A percentile compares a stretch with the other conserved stretches of the same genome.
Conservation (phyloP, 2,329 filamentous ascomycete species). For the Albifimbria verrucaria region DNA sequence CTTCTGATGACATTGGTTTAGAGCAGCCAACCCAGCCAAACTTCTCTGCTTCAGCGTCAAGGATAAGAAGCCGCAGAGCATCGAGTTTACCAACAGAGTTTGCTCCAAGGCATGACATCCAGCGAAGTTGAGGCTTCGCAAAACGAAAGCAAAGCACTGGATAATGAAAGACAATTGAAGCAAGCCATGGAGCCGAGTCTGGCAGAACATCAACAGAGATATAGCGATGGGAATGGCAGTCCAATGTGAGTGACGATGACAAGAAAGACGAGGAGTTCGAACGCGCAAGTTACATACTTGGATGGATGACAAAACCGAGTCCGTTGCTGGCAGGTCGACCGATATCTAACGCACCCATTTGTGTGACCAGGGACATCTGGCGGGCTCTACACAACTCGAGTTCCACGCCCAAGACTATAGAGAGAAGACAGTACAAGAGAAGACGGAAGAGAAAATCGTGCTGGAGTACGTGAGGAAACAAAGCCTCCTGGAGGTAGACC, state of each 20-base stretch:
- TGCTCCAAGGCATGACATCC: constrained; percentile 2
- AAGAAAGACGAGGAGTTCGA: constrained; percentile 35
- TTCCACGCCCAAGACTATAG: constrained; percentile 38
- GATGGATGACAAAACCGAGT: background rate
- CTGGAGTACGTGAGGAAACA: constrained; percentile 75
- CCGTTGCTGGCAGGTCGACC: background rate
- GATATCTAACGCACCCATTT: background rate
- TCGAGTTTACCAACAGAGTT: constrained; percentile 1
- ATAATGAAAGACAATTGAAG: constrained; percentile 4
- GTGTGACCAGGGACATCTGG: constrained; percentile 7
- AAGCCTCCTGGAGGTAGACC: constrained; percentile 58
- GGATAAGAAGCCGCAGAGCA: constrained; percentile 1
- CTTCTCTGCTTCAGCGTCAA: background rate
- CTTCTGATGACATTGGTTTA: background rate
- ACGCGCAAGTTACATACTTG: constrained; percentile 15
- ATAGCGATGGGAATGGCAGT: background rate
- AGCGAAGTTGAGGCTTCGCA: constrained; percentile 5
- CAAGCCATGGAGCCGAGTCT: constrained; percentile 4
- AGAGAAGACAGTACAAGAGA: constrained; percentile 29
- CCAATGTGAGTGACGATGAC: constrained; percentile 2
- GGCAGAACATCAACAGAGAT: background rate
- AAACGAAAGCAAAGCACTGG: constrained; percentile 1
- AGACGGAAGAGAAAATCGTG: constrained; percentile 66
- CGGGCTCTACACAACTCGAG: constrained; percentile 25
- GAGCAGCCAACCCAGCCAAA: background rate